Percentiles rank a stretch among this genome's conserved stretches.
These are phyloP conservation scores for Leccinum obscurum DNA, from an alignment of 768 basidiomycete genomes.

Conservation along the genomic window DNA sequence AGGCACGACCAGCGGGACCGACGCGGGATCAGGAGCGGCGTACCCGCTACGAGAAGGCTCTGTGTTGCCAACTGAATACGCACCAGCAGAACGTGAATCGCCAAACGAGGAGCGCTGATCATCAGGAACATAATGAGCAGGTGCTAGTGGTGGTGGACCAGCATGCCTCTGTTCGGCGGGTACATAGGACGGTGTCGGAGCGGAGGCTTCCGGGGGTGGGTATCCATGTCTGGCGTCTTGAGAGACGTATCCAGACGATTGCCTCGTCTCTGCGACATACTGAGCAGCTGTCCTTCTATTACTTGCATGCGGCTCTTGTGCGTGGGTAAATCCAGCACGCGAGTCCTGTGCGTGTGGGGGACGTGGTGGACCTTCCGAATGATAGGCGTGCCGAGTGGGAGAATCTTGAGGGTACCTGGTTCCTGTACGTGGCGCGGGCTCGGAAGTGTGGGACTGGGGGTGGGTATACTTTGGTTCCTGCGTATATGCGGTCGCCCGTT, in stretches of 20 bases:
- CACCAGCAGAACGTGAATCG: slow-evolving; percentile 22
- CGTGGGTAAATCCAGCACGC: slow-evolving; percentile 16
- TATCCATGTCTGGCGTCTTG: slow-evolving; percentile 26
- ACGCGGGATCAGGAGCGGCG: slow-evolving; percentile 16
- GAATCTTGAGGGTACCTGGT: slow-evolving; percentile 19
- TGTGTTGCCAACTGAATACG: slow-evolving; percentile 12
- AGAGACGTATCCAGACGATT: slow-evolving; percentile 19
- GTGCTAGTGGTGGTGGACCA: slow-evolving; percentile 9
- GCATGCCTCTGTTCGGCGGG: slow-evolving; percentile 23
- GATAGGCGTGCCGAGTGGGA: slow-evolving; percentile 17
- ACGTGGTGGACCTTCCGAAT: slow-evolving; percentile 17
- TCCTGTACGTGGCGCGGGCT: slow-evolving; percentile 16
- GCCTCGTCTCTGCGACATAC: slow-evolving; percentile 24
- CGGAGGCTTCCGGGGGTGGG: slow-evolving; percentile 16
- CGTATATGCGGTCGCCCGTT: slow-evolving; percentile 23
- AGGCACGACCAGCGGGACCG: slow-evolving; percentile 16
- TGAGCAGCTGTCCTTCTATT: slow-evolving; percentile 7
- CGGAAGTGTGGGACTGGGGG: slow-evolving; percentile 19
- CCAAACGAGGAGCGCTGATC: slow-evolving; percentile 23
- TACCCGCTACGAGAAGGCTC: slow-evolving; percentile 18
- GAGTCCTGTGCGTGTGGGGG: slow-evolving; percentile 18
- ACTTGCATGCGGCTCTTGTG: slow-evolving; percentile 19
- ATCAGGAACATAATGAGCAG: slow-evolving; percentile 17
- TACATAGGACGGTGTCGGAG: slow-evolving; percentile 16
- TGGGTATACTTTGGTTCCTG: slow-evolving; percentile 27